phyloP scores from a whole-genome alignment of 2,329 filamentous ascomycete genomes.

The Aspergillus fructus region DNA sequence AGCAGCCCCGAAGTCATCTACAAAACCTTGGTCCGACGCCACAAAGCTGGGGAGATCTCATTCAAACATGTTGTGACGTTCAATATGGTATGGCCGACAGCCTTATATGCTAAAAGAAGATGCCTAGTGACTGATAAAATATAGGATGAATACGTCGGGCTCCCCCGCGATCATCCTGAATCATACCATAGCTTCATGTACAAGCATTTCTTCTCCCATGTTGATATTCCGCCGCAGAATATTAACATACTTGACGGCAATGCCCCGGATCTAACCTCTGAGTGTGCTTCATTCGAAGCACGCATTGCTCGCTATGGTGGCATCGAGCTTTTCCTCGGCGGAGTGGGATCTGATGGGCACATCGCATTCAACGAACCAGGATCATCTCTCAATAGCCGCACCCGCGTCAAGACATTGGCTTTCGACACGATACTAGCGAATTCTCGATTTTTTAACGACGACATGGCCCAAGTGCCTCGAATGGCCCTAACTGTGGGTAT shows the following conservation, averaged over 20 bases:
- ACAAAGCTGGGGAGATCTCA: slow-evolving; percentile 60
- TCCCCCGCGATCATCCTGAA: slow-evolving; percentile 78
- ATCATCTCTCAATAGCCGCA: slow-evolving; percentile 72
- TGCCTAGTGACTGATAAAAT: slow-evolving; percentile 10
- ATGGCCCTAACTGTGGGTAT: slow-evolving; percentile 85
- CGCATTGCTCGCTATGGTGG: slow-evolving; percentile 73
- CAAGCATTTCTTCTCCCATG: slow-evolving; percentile 83
- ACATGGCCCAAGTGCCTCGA: slow-evolving; percentile 70
- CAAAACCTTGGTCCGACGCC: slow-evolving; percentile 63
- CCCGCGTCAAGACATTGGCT: slow-evolving; percentile 80
- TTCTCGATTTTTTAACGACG: slow-evolving; percentile 77
- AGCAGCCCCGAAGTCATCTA: slow-evolving; percentile 79
- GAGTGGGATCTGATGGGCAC: slow-evolving; percentile 82
- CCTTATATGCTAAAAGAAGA: background rate
- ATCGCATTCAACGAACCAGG: slow-evolving; percentile 91
- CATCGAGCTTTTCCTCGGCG: slow-evolving; percentile 82
- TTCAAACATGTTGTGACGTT: slow-evolving; percentile 89
- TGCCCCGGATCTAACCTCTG: slow-evolving; percentile 69
- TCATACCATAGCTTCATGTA: slow-evolving; percentile 94
- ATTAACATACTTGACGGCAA: slow-evolving; percentile 85
- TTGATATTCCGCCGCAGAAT: slow-evolving; percentile 77
- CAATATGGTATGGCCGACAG: slow-evolving; percentile 67
- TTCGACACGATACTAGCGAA: slow-evolving; percentile 87
- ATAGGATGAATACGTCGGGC: slow-evolving; percentile 81
- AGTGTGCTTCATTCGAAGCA: slow-evolving; percentile 77